Percentiles rank a stretch among this genome's conserved stretches.
These are phyloP conservation scores for Penicillium salamii DNA, from an alignment of 495 filamentous ascomycete species.

Conservation along the genomic window DNA sequence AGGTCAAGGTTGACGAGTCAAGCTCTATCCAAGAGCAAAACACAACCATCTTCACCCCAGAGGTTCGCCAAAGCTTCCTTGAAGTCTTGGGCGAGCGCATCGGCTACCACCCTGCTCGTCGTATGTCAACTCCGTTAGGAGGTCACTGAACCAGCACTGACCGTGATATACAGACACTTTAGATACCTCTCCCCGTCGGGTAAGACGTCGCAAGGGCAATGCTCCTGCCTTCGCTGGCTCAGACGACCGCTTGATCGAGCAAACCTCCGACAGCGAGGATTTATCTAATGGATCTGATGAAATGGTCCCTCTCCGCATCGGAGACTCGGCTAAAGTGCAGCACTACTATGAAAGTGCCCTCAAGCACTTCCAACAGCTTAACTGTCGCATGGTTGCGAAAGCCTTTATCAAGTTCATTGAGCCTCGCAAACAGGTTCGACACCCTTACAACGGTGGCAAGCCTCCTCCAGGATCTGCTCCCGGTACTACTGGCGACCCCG, in stretches of 20 bases:
- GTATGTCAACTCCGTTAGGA: conserved; percentile 19
- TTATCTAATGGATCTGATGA: conserved; percentile 24
- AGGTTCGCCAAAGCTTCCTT: conserved; percentile 38
- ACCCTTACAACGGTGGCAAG: conserved; percentile 62
- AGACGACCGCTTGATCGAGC: conserved; percentile 22
- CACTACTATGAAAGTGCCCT: conserved; percentile 49
- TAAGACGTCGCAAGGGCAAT: conserved; percentile 34
- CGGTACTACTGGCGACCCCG: conserved; percentile 42
- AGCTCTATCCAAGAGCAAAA: conserved; percentile 35
- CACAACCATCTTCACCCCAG: conserved; percentile 34
- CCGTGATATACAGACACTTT: conserved; percentile 6
- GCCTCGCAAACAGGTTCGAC: conserved; percentile 72
- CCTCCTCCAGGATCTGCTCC: conserved; percentile 33
- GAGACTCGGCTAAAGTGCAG: conserved; percentile 35
- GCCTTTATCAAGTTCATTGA: conserved; percentile 79
- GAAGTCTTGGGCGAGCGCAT: conserved; percentile 35
- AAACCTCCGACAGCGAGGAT: conserved; percentile 27
- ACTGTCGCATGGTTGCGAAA: conserved; percentile 67
- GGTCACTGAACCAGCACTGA: not conserved
- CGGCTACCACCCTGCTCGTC: conserved; percentile 26
- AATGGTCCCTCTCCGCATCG: conserved; percentile 38
- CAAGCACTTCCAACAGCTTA: conserved; percentile 67
- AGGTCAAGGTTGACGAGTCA: conserved; percentile 37
- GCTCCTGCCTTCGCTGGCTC: conserved; percentile 13
- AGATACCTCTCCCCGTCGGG: conserved; percentile 28